Base-by-base conservation (phyloP, 208 protist genomes). In the Crithidia sp. region DNA sequence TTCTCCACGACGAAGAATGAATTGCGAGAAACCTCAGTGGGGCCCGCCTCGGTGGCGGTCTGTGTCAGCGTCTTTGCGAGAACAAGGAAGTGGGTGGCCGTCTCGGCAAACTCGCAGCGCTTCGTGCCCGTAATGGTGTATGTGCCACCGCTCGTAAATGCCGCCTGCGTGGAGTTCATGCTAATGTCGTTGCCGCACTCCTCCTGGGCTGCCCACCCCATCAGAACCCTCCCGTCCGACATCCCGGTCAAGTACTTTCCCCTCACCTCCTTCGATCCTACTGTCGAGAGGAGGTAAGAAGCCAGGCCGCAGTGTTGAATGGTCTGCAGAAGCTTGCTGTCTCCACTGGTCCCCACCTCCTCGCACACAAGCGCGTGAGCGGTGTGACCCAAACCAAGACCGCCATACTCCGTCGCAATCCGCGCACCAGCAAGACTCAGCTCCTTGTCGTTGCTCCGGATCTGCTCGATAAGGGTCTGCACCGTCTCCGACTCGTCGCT, bases 241-340 rank as follows among this genome's bases (percentile, higher is more conserved):
- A 96, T 96, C 10, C 78, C 79, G 0, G 89, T 95, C 43, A 96
- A 70, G 71, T 96, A 94, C 66, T 94, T 93, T 10, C 89, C 92
- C 44, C 93, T 95, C 13, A 92, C 28, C 67, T 93, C 82, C 57
- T 88, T 93, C 17, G 85, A 84, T 6, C 85, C 90, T 53, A 87
- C 75, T 5, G 89, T 89, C 13, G 83, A 85, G 16, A 96, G 50
- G 10, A 96, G 60, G 71, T 91, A 88, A 3, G 88, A 89, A 16
- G 85, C 86, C 44, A 94, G 36, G 12, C 85, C 79, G 65, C 81
- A 77, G 77, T 94, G 89, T 45, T 87, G 81, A 45, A 96, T 88
- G 40, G 74, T 83, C 52, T 58, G 71, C 10, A 96, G 71, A 37
- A 89, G 59, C 16, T 76, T 83, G 40, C 60, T 76, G 7, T 85